Evolutionary conservation across 176 grass and related monocot species (phyloP), one percentile per base, ranked within the genome.

Genomic region (Zea mays): DNA sequence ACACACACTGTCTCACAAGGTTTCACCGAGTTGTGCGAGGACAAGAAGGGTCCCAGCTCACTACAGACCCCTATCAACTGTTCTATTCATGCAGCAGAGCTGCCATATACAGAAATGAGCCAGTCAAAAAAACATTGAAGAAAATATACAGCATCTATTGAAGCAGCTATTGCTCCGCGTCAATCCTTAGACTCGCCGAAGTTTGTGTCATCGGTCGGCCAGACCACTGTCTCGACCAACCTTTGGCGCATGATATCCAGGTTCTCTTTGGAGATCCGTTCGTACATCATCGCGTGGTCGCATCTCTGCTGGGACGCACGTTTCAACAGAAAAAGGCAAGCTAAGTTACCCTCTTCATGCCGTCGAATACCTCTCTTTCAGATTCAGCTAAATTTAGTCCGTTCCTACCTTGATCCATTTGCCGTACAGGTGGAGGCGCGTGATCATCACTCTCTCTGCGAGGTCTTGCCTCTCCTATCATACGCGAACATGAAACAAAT

Each of bases 381-480:
- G 15, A 43, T 49, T 58, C 72, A 19, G 13, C 13, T 75, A 10
- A 67, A 33, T 1, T 33, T 2, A 33, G 4, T 7, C 56, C 11
- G 65, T 19, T 61, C 0, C 59, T 85, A 91, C 90, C 90, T 93
- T 97, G 10, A 93, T 89, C 94, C 94, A 99, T 90, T 86, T 86
- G 72, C 90, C 48, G 78, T 98, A 98, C 5, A 98, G 76, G 80
- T 95, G 96, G 59, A 98, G 89, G 57, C 96, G 89, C 57, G 92
- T 98, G 57, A 98, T 64, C 96, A 94, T 98, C 65, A 95, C 89
- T 83, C 96, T 90, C 72, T 99, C 89, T 16, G 96, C 92, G 59
- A 95, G 71, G 37, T 95, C 92, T 73, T 92, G 96, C 75, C 85
- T 89, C 67, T 99, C 96, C 92, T 98, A 20, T 39, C 62, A 42